Base-by-base conservation (phyloP, 2,329 filamentous ascomycete genomes). In the Colletotrichum sp. region DNA sequence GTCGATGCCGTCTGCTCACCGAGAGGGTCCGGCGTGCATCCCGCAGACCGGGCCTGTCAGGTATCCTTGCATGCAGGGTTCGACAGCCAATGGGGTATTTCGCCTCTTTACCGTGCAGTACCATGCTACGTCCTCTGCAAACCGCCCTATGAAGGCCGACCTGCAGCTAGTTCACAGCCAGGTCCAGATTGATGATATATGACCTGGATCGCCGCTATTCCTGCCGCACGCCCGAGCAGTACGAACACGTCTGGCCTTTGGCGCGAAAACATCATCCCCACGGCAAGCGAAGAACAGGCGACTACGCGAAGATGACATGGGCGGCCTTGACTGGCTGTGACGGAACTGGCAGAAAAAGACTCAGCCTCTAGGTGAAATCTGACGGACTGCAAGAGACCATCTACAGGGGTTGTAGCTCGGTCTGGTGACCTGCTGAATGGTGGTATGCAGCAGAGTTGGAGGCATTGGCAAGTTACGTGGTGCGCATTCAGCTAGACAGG, bases 1-100 rank as follows among this genome's bases (percentile, higher is more conserved):
- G 48, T 48, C 18, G 52, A 73, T 52, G 43, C 34, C 58, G 21
- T 26, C 32, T 60, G 64, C 64, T 73, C 70, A 73, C 70, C 65
- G 36, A 76, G 65, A 60, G 48, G 48, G 48, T 69, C 70, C 58
- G 21, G 34, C 36, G 24, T 65, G 48, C 73, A 69, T 48, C 34
- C 62, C 48, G 65, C 58, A 65, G 28, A 68, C 38, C 34, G 64
- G 43, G 61, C 58, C 70, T 65, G 64, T 60, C 58, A 28, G 21
- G 56, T 73, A 65, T 69, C 58, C 70, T 69, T 76, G 70, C 48
- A 43, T 60, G 56, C 73, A 69, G 32, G 38, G 26, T n/a, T 43
- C 9, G 9, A 52, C 48, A 52, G 58, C 73, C 73, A 76, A 73
- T 73, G 69, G 70, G 64, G n/a, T 24, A 38, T 30, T 69, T 73